Conservation (phyloP, 345 rosid genomes). For the Viola odorata region DNA sequence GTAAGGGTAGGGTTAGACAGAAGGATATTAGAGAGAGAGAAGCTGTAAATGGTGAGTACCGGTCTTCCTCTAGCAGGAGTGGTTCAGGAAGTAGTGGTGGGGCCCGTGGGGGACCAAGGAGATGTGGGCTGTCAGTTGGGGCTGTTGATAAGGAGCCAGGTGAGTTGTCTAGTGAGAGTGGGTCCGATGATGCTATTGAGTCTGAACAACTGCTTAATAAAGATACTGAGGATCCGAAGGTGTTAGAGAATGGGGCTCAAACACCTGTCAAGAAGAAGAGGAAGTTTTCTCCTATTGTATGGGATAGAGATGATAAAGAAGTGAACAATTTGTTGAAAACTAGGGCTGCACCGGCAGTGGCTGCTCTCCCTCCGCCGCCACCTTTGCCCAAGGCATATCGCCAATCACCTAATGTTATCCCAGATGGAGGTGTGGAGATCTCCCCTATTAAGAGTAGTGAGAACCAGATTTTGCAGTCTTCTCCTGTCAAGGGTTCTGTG, state of each 20-base stretch:
- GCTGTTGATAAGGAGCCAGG: constrained; percentile 88
- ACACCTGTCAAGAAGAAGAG: constrained; percentile 63
- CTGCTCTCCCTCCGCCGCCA: constrained; percentile 55
- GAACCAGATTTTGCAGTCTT: constrained; percentile 20
- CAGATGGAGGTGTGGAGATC: constrained; percentile 33
- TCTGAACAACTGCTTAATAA: constrained; percentile 35
- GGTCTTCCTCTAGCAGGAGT: constrained; percentile 53
- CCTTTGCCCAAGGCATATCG: constrained; percentile 39
- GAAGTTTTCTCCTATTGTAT: constrained; percentile 94
- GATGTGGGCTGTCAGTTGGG: constrained; percentile 34
- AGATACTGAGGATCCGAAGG: constrained; percentile 34
- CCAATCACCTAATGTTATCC: constrained; percentile 35
- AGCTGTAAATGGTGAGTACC: constrained; percentile 44
- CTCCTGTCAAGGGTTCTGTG: constrained; percentile 28
- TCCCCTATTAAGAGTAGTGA: constrained; percentile 35
- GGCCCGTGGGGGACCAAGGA: constrained; percentile 34
- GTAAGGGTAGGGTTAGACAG: constrained; percentile 49
- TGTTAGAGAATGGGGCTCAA: constrained; percentile 41
- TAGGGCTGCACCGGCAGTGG: constrained; percentile 31
- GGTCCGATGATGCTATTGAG: constrained; percentile 71
- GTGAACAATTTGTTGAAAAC: constrained; percentile 32
- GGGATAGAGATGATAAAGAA: constrained; percentile 82
- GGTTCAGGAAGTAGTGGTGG: constrained; percentile 49
- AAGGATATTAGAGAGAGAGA: constrained; percentile 68
- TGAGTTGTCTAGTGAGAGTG: constrained; percentile 98